These are phyloP conservation scores for Plasmopara muralis DNA, from an alignment of 352 stramenopile species.

Conservation along the genomic window DNA sequence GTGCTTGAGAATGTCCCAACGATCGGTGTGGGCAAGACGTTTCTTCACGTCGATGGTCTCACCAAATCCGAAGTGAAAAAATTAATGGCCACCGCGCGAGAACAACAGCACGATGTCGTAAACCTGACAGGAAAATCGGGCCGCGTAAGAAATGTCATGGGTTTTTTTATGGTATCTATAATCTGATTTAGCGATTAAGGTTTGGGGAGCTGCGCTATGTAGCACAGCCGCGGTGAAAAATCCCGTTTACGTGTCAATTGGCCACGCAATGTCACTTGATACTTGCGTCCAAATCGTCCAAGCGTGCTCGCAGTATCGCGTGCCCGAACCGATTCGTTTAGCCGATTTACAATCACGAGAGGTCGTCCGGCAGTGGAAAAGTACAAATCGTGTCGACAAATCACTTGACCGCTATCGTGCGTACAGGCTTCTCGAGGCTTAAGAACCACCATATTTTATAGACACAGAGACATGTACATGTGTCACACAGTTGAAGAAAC, in stretches of 20 bases:
- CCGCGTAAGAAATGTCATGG: conserved; percentile 21
- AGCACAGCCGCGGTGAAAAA: conserved; percentile 55
- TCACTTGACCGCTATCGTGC: conserved; percentile 39
- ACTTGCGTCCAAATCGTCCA: conserved; percentile 50
- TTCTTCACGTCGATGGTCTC: conserved; percentile 85
- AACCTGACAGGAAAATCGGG: conserved; percentile 54
- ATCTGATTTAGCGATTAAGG: conserved; percentile 12
- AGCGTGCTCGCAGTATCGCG: conserved; percentile 55
- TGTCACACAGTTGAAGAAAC: no score
- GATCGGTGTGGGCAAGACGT: conserved; percentile 87
- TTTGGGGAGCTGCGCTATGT: conserved; percentile 75
- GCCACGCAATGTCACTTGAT: conserved; percentile 58
- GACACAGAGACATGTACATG: no score
- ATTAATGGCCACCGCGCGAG: conserved; percentile 40
- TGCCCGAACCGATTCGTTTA: conserved; percentile 82
- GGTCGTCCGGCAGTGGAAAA: conserved; percentile 68
- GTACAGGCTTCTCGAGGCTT: conserved; percentile 2
- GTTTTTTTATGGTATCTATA: background rate
- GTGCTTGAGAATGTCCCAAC: conserved; percentile 86
- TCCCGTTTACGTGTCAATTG: conserved; percentile 81
- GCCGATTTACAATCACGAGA: conserved; percentile 75
- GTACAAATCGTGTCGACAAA: conserved; percentile 35
- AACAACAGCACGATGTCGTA: conserved; percentile 26
- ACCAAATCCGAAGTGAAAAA: conserved; percentile 60
- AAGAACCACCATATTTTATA: background rate